Percentiles rank a stretch among this genome's conserved stretches.
These are phyloP conservation scores for Leucosporidium scottii DNA, from an alignment of 768 basidiomycete genomes.

Conservation along the genomic window DNA sequence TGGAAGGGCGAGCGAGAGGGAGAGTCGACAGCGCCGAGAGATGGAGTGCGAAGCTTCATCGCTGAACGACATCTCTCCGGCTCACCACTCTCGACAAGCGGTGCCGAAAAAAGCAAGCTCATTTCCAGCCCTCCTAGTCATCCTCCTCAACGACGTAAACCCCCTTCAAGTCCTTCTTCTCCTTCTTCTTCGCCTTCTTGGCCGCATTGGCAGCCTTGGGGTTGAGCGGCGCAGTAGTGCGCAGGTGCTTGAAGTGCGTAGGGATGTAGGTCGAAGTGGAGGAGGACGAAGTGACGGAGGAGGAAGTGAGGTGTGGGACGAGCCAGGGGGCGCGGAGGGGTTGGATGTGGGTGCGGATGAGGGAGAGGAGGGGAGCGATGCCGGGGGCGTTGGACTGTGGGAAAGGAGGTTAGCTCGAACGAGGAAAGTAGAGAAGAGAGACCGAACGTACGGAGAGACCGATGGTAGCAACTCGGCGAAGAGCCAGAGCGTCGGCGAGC, in stretches of 20 bases:
- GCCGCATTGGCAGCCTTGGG: slow-evolving; percentile 63
- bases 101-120: too few species aligned
- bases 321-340: slow-evolving; percentile 63
- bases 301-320: slow-evolving; percentile 36
- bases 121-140: too few species aligned
- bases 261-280: slow-evolving; percentile 49
- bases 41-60: too few species aligned
- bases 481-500: slow-evolving; percentile 57
- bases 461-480: slow-evolving; percentile 60
- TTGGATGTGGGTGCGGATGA: slow-evolving; percentile 47
- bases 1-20: too few species aligned
- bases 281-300: background rate
- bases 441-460: slow-evolving; percentile 56
- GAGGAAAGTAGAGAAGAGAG: slow-evolving; percentile 2
- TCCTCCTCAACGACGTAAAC: slow-evolving; percentile 19
- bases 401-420: background rate
- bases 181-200: background rate
- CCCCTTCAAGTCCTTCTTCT: background rate
- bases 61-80: too few species aligned
- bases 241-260: slow-evolving; percentile 73
- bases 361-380: slow-evolving; percentile 41
- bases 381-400: slow-evolving; percentile 47
- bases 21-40: too few species aligned
- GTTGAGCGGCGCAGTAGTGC: slow-evolving; percentile 69
- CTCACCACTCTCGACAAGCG: too few species aligned